Evolutionary conservation across 345 rosid genomes (phyloP).

Genomic region (Melaleuca quinquenervia): DNA sequence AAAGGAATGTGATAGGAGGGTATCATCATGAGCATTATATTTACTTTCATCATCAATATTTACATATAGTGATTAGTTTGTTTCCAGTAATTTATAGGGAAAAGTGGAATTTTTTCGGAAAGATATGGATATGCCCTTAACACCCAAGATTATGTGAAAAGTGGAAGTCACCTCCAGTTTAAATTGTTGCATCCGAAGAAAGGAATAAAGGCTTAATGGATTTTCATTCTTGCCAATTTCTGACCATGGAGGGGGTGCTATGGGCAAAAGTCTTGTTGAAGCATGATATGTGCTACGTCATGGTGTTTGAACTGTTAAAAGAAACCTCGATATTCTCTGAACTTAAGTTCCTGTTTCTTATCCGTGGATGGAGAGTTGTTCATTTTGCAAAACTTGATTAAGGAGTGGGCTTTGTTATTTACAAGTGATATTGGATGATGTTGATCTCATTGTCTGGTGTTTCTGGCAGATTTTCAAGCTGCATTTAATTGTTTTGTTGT

Average conservation of each 20-base stretch:
- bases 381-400: background rate
- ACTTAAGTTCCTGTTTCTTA: background rate
- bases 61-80: background rate
- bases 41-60: background rate
- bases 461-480: background rate
- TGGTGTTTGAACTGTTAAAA: background rate
- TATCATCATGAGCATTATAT: background rate
- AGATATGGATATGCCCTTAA: background rate
- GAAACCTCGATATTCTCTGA: background rate
- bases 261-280: background rate
- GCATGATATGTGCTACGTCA: background rate
- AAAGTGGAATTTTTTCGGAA: background rate
- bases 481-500: background rate
- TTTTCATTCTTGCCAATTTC: background rate
- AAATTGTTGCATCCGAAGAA: background rate
- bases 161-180: background rate
- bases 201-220: background rate
- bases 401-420: background rate
- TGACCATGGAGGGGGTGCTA: background rate
- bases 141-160: background rate
- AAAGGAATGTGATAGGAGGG: background rate
- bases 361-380: background rate
- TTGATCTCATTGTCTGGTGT: background rate
- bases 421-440: background rate
- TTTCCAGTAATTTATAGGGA: background rate